A percentile compares a stretch with the other conserved stretches of the same genome.
These are phyloP conservation scores for Stachybotrys chlorohalonatus DNA, from an alignment of 2,329 filamentous ascomycete genomes.

Conservation along the genomic window DNA sequence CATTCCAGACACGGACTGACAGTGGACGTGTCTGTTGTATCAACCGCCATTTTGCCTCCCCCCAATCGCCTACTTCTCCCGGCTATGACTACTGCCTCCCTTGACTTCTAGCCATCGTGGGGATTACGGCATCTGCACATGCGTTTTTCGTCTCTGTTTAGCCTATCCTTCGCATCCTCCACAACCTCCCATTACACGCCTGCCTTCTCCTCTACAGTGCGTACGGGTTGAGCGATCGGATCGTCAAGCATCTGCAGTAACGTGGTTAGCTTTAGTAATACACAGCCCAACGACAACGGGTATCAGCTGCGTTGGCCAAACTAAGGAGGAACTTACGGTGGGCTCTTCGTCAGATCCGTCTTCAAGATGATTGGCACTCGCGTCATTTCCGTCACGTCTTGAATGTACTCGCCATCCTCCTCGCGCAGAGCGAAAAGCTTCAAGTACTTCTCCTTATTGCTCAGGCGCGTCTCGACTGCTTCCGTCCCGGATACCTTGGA, in stretches of 20 bases:
- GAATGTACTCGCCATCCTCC: conserved; percentile 90
- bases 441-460: conserved; percentile 93
- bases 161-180: background rate
- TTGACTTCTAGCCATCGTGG: conserved; percentile 1
- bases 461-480: conserved; percentile 68
- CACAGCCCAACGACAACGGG: background rate
- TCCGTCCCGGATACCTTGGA: conserved; percentile 77
- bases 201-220: conserved; percentile 37
- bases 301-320: background rate
- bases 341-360: conserved; percentile 97
- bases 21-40: too few species aligned
- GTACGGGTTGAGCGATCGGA: conserved; percentile 73
- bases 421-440: conserved; percentile 84
- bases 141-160: background rate
- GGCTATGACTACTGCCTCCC: background rate
- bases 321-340: conserved; percentile 68
- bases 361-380: conserved; percentile 95
- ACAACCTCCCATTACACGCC: too few species aligned
- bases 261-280: conserved; percentile 10
- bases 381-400: conserved; percentile 97
- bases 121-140: background rate
- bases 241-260: conserved; percentile 62
- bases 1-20: too few species aligned
- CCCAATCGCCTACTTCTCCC: background rate
- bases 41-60: too few species aligned